A percentile compares a stretch with the other conserved stretches of the same genome.
These are phyloP conservation scores for Theobroma grandiflorum DNA, from an alignment of 441 rosid genomes.

Conservation along the genomic window DNA sequence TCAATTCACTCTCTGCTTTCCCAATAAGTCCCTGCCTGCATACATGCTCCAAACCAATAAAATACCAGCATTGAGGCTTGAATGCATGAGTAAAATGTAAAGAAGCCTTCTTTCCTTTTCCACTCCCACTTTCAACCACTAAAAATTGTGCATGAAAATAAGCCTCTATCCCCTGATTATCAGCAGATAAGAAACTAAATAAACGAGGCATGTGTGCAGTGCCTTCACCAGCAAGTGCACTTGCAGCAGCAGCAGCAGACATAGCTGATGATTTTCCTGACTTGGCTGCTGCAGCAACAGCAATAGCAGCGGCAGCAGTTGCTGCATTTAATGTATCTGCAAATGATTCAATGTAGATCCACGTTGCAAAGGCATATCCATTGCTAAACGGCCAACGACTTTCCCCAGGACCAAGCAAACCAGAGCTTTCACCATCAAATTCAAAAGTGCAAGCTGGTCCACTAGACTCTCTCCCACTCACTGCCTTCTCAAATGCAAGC, in stretches of 20 bases:
- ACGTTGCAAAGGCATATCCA: constrained; percentile 96
- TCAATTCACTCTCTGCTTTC: constrained; percentile 90
- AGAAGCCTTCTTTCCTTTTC: constrained; percentile 95
- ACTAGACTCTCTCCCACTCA: constrained; percentile 93
- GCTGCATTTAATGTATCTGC: constrained; percentile 98
- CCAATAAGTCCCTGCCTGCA: constrained; percentile 90
- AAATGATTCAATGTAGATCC: constrained; percentile 99
- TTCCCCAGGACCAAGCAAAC: constrained; percentile 99
- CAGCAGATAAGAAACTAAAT: constrained; percentile 97
- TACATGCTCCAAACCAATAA: constrained; percentile 93
- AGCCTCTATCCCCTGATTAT: constrained; percentile 98
- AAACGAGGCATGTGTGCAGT: constrained; percentile 98
- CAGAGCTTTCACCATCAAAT: constrained; percentile 99
- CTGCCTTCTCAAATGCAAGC: constrained; percentile 90
- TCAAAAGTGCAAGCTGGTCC: constrained; percentile 96
- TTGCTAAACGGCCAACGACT: constrained; percentile 98
- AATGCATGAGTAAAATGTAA: constrained; percentile 99
- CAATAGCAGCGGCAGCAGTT: constrained; percentile 98
- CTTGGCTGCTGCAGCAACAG: constrained; percentile 98
- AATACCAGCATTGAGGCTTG: constrained; percentile 99
- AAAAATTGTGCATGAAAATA: constrained; percentile 98
- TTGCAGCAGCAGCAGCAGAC: constrained; percentile 99
- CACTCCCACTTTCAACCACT: constrained; percentile 97
- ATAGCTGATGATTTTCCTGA: constrained; percentile 99
- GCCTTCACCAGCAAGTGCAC: constrained; percentile 99